Evolutionary conservation across 768 basidiomycete species (phyloP).

Genomic region (Russula sp.): DNA sequence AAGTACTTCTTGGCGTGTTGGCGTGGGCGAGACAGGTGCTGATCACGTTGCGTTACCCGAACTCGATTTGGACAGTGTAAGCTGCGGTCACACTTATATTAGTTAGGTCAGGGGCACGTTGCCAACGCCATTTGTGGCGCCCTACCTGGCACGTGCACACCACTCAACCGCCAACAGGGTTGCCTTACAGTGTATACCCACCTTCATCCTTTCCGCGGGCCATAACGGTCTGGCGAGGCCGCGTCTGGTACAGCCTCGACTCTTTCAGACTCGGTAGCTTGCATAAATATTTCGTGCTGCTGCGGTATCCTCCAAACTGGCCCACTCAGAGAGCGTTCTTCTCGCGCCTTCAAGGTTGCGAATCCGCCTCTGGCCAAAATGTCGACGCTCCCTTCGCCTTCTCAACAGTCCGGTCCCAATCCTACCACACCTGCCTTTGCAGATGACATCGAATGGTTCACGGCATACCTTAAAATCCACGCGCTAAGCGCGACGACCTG

Average conservation of each 20-base stretch:
- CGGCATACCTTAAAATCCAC: constrained; percentile 51
- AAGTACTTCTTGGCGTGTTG: no score
- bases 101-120: no score
- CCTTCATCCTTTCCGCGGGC: neutral
- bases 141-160: no score
- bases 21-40: no score
- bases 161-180: no score
- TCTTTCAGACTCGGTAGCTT: neutral
- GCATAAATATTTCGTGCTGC: neutral
- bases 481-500: constrained; percentile 44
- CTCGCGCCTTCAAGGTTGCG: neutral
- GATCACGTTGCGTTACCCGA: no score
- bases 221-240: neutral
- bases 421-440: constrained; percentile 38
- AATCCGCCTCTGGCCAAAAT: neutral
- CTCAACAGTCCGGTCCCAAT: constrained; percentile 24
- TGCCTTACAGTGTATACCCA: neutral
- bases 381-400: constrained; percentile 1
- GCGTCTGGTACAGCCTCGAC: constrained; percentile 11
- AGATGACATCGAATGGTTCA: constrained; percentile 45
- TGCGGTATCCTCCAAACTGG: neutral
- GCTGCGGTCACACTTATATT: no score
- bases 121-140: no score
- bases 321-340: neutral
- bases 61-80: no score